phyloP scores from a whole-genome alignment of 164 flowering plant species.

The Piper betle region DNA sequence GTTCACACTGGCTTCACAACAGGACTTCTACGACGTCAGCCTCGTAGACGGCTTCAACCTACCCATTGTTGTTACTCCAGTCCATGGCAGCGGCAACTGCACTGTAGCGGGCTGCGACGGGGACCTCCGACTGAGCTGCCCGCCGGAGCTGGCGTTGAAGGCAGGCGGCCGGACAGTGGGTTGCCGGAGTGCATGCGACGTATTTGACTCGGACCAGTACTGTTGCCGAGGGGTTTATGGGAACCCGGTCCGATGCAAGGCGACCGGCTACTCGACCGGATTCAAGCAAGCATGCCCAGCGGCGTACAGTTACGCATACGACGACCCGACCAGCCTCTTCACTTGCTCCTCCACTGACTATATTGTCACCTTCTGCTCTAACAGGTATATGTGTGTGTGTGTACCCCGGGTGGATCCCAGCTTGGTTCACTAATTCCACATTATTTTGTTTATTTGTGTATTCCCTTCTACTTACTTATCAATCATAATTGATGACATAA shows the following conservation, averaged over 20 bases:
- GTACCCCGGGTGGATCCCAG: background rate
- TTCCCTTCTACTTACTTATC: background rate
- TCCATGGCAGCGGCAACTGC: conserved; percentile 70
- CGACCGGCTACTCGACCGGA: conserved; percentile 63
- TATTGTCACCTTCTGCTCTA: conserved; percentile 53
- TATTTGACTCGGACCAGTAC: conserved; percentile 68
- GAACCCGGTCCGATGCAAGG: conserved; percentile 41
- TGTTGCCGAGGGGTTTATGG: conserved; percentile 65
- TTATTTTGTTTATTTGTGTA: background rate
- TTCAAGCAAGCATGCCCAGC: conserved; percentile 78
- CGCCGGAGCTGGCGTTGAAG: conserved; percentile 53
- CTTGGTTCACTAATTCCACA: background rate
- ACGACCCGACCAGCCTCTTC: conserved; percentile 72
- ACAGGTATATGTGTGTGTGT: conserved; percentile 29
- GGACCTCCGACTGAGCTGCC: conserved; percentile 52
- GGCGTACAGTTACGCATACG: conserved; percentile 86
- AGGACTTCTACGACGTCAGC: conserved; percentile 86
- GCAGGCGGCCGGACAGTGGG: conserved; percentile 32
- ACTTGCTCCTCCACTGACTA: conserved; percentile 75
- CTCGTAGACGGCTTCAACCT: conserved; percentile 86
- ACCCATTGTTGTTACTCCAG: conserved; percentile 45
- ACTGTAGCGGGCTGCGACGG: conserved; percentile 57
- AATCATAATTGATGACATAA: background rate
- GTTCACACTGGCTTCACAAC: conserved; percentile 44
- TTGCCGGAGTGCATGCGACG: conserved; percentile 87